These are phyloP conservation scores for Yarrowia sp. DNA, from an alignment of 805 yeast species.

Conservation along the genomic window DNA sequence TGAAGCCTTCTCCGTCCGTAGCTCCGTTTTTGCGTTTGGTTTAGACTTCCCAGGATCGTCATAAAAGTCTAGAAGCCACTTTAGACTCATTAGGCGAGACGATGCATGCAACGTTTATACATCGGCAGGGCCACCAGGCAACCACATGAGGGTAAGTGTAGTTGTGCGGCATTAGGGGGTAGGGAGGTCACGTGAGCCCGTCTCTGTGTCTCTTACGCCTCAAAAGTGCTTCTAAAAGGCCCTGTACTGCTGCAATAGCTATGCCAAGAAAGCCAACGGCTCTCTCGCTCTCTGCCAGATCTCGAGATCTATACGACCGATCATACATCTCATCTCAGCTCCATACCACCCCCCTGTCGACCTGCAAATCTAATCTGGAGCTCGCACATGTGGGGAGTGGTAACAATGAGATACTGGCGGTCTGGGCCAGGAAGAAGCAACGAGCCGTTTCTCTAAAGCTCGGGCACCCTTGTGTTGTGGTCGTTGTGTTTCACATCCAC, in stretches of 20 bases:
- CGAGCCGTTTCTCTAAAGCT: background rate
- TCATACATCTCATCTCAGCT: background rate
- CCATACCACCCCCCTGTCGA: constrained; percentile 16
- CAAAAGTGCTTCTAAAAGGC: too few species aligned
- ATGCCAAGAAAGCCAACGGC: too few species aligned
- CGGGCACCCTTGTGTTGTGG: too few species aligned
- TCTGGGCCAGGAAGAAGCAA: background rate
- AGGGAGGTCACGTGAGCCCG: background rate
- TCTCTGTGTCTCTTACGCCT: too few species aligned
- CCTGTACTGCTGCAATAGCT: too few species aligned
- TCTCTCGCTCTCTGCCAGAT: background rate
- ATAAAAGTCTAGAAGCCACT: constrained; percentile 15
- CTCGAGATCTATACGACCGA: constrained; percentile 14
- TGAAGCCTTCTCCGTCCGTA: too few species aligned
- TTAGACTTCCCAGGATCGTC: background rate
- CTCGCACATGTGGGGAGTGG: background rate
- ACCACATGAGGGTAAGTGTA: background rate
- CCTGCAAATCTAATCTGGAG: constrained; percentile 8
- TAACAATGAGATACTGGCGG: background rate
- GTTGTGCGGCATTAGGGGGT: too few species aligned
- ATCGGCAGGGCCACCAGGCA: background rate
- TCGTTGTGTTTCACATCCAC: constrained; percentile 8
- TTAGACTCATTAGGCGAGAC: constrained; percentile 19
- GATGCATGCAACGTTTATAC: constrained; percentile 13
- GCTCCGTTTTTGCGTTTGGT: background rate